phyloP scores from a whole-genome alignment of 495 filamentous ascomycete genomes.

The Pyrenula massariospora region DNA sequence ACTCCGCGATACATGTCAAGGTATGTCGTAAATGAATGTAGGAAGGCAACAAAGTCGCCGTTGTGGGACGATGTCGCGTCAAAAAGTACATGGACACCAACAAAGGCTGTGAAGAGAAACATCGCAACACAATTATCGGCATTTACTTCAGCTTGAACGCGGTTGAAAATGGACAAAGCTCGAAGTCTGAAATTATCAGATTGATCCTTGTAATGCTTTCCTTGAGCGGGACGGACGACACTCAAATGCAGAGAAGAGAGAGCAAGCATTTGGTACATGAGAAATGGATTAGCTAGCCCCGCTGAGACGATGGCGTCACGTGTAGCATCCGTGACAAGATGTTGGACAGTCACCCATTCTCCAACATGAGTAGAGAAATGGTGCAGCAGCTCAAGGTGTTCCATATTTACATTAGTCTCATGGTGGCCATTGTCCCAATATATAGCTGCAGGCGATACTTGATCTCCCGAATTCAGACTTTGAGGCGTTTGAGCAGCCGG shows the following conservation, averaged over 20 bases:
- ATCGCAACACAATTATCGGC: slow-evolving; percentile 25
- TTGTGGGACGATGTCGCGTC: slow-evolving; percentile 19
- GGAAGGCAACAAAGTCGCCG: slow-evolving; percentile 19
- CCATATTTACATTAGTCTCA: slow-evolving; percentile 21
- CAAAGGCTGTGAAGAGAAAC: slow-evolving; percentile 35
- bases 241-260: slow-evolving; percentile 31
- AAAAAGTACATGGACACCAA: slow-evolving; percentile 35
- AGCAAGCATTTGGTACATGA: slow-evolving; percentile 32
- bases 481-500: no score
- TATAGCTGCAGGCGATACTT: no score
- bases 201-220: slow-evolving; percentile 24
- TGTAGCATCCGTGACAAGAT: neutral
- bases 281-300: slow-evolving; percentile 19
- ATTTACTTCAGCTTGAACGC: slow-evolving; percentile 7
- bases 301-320: slow-evolving; percentile 3
- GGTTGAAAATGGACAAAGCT: slow-evolving; percentile 32
- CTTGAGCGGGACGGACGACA: slow-evolving; percentile 14
- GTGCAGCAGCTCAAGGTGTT: slow-evolving; percentile 20
- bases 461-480: no score
- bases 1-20: slow-evolving; percentile 34
- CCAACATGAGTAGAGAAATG: slow-evolving; percentile 11
- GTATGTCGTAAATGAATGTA: slow-evolving; percentile 28
- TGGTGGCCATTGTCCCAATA: no score
- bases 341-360: neutral
- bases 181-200: slow-evolving; percentile 37